Evolutionary conservation across 805 yeast genomes (phyloP).

Genomic region (Starmerella apicola): DNA sequence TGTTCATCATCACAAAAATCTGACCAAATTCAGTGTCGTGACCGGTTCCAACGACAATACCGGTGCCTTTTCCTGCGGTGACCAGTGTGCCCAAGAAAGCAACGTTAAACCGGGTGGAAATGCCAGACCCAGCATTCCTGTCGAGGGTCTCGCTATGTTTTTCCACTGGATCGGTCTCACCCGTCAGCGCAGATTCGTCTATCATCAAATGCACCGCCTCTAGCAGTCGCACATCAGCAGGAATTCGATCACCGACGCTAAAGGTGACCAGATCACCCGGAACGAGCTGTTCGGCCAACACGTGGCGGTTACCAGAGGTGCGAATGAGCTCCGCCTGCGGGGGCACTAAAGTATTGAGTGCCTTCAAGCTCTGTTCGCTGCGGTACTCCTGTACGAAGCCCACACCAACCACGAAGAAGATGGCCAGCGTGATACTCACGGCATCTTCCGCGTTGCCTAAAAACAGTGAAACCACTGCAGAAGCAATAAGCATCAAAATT

Average conservation of each 20-base stretch:
- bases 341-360: conserved; percentile 84
- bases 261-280: conserved; percentile 94
- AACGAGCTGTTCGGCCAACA: conserved; percentile 74
- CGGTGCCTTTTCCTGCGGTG: conserved; percentile 89
- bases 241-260: conserved; percentile 86
- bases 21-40: conserved; percentile 83
- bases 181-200: conserved; percentile 91
- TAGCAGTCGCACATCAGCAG: conserved; percentile 81
- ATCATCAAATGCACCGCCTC: conserved; percentile 69
- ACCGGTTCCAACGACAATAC: conserved; percentile 87
- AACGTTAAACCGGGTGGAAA: conserved; percentile 50
- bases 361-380: conserved; percentile 88
- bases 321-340: conserved; percentile 91
- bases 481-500: conserved; percentile 75
- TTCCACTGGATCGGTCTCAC: conserved; percentile 81
- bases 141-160: conserved; percentile 42
- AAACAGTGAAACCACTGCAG: conserved; percentile 72
- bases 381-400: conserved; percentile 97
- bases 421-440: conserved; percentile 82
- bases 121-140: conserved; percentile 14
- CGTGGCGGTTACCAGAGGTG: conserved; percentile 64
- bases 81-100: conserved; percentile 98
- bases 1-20: conserved; percentile 90
- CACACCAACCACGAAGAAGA: conserved; percentile 84
- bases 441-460: conserved; percentile 98